Evolutionary conservation across 176 grass and related monocot genomes (phyloP), one percentile per base, ranked within the genome.

Genomic region (Ensete ventricosum): DNA sequence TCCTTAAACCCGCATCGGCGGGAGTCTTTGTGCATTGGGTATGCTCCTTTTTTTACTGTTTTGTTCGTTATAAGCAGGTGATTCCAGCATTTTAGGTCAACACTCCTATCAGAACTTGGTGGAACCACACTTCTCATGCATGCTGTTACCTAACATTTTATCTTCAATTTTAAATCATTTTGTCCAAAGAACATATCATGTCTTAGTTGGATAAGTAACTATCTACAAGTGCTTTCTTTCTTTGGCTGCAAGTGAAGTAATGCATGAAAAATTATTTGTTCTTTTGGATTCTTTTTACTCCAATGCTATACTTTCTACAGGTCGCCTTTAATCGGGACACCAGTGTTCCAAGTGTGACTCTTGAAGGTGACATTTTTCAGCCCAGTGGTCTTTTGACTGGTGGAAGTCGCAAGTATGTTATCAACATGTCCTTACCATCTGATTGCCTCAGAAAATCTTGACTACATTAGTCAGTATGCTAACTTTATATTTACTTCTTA

Each of bases 331-430:
- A 88, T 82, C 85, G 73, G 53, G 78, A 91, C 53, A 57, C 94
- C 54, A 67, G 82, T 71, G 78, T 72, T 78, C 86, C 88, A 17
- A 94, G 95, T 89, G 95, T 99, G 68, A 99, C 90, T 29, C 84
- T 99, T 76, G 78, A 91, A 83, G 95, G 95, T 78, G 95, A 99
- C 77, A 89, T 80, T 84, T 99, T 79, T 84, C 84, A 87, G 86
- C 90, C 95, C 55, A 91, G 86, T 84, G 95, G 95, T 50, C 82
- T 87, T 84, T 85, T 99, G 83, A 99, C 95, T n/a, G 95, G 95
- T 89, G 95, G 95, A 54, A 94, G 91, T 81, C 87, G 87, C 65
- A 93, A 83, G 95, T 94, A 87, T 84, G 64, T 14, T 74, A 17
- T 27, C 25, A 14, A 16, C 19, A 25, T 75, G 24, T 34, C 55